Base-by-base conservation (phyloP, 2,329 filamentous ascomycete species). In the Trichoderma hamatum region DNA sequence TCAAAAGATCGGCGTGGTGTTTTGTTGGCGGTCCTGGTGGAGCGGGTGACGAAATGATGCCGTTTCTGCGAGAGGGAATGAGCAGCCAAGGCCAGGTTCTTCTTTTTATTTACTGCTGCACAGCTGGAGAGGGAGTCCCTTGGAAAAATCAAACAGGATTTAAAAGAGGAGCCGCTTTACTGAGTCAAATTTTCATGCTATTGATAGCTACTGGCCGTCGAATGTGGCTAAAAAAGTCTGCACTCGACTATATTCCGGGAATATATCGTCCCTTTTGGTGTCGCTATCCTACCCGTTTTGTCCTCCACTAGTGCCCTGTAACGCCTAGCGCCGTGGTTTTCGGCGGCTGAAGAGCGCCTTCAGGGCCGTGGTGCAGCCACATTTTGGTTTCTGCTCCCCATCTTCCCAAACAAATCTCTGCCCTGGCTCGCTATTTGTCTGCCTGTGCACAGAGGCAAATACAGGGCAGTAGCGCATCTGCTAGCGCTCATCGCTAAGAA, bases 11-110 rank as follows among this genome's bases (percentile, higher is more conserved):
- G 64, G 64, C 69, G 65, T 63, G 55, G 58, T 70, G 69, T 70
- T 43, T 68, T 68, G 68, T 59, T 66, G 68, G 54, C 64, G n/a
- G 24, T 21, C 36, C 34, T 34, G 51, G 70, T 72, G 70, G 60
- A 71, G 69, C 69, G 63, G 67, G 67, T 70, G 67, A 72, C 67
- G 71, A 61, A 70, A 71, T 28, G 61, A 69, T 65, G 68, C 61
- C 34, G 68, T 69, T 66, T 46, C 43, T 26, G 39, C 10, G 19
- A 43, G 39, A 39, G 32, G 34, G 63, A 66, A 58, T 61, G 46
- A 14, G 46, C 28, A 64, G 52, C 60, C 52, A 58, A 49, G 49
- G 55, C 67, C 34, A 30, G 26, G 51, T 24, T 34, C 32, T 49
- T 55, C 49, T 28, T 36, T 24, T 58, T 28, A 21, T 16, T 14